phyloP scores from a whole-genome alignment of 208 protist genomes.

The Phytomonas serpens region DNA sequence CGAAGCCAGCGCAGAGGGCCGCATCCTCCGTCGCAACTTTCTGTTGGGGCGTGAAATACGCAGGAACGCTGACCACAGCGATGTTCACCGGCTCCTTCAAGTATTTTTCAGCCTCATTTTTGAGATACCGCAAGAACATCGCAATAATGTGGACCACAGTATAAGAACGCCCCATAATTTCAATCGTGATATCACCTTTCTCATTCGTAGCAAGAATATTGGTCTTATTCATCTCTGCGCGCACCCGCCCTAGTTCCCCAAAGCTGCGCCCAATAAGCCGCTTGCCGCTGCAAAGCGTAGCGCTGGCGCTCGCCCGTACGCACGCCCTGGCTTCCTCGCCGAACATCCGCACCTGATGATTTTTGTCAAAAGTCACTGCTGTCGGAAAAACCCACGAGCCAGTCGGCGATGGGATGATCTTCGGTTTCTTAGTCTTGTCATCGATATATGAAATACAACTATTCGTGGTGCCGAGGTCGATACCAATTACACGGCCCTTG shows the following conservation, averaged over 20 bases:
- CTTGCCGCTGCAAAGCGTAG: constrained; percentile 88
- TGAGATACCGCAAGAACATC: constrained; percentile 90
- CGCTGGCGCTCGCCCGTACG: constrained; percentile 77
- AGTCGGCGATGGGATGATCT: constrained; percentile 87
- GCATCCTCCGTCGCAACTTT: constrained; percentile 92
- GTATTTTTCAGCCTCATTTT: constrained; percentile 77
- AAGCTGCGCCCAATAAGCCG: constrained; percentile 83
- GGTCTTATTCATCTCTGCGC: constrained; percentile 76
- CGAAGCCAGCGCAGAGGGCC: constrained; percentile 82
- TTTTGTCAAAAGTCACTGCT: constrained; percentile 87
- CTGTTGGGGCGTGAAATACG: constrained; percentile 90
- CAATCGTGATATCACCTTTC: constrained; percentile 78
- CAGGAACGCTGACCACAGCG: constrained; percentile 86
- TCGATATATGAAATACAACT: constrained; percentile 94
- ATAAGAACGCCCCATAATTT: constrained; percentile 86
- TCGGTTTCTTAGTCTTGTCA: constrained; percentile 48
- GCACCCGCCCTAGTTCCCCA: constrained; percentile 76
- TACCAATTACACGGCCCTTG: constrained; percentile 86
- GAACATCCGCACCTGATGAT: constrained; percentile 79
- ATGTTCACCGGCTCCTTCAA: constrained; percentile 75
- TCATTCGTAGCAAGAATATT: constrained; percentile 85
- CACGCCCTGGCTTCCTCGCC: constrained; percentile 84
- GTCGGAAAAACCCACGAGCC: constrained; percentile 90
- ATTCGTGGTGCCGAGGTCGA: constrained; percentile 98
- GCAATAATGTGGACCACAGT: constrained; percentile 89